Percentiles rank a stretch among this genome's conserved stretches.
These are phyloP conservation scores for Phanerochaete sordida DNA, from an alignment of 768 basidiomycete species.

Conservation along the genomic window DNA sequence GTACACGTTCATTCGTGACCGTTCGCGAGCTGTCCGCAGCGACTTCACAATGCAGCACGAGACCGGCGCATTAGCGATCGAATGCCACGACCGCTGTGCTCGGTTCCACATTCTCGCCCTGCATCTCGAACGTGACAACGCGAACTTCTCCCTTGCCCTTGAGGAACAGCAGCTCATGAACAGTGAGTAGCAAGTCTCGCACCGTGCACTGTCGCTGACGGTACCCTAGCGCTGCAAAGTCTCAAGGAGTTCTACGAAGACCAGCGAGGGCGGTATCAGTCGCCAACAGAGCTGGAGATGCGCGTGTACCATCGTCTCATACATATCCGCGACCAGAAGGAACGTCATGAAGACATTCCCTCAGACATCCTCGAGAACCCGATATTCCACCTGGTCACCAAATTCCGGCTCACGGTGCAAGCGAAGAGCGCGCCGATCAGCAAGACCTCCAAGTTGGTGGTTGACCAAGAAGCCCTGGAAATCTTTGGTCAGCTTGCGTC, in stretches of 20 bases:
- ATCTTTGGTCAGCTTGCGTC: slow-evolving; percentile 62
- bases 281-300: slow-evolving; percentile 91
- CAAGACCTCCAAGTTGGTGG: slow-evolving; percentile 59
- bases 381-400: slow-evolving; percentile 77
- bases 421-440: slow-evolving; percentile 69
- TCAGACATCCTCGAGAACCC: slow-evolving; percentile 63
- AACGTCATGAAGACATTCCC: slow-evolving; percentile 73
- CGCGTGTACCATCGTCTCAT: slow-evolving; percentile 91
- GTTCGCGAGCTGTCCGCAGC: slow-evolving; percentile 84
- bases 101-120: slow-evolving; percentile 89
- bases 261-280: slow-evolving; percentile 58
- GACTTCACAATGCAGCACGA: slow-evolving; percentile 94
- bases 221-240: slow-evolving; percentile 82
- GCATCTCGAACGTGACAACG: slow-evolving; percentile 56
- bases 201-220: too few relatives aligned
- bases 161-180: slow-evolving; percentile 93
- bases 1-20: slow-evolving; percentile 86
- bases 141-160: slow-evolving; percentile 58
- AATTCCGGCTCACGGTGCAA: slow-evolving; percentile 80
- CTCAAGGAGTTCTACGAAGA: slow-evolving; percentile 94
- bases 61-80: slow-evolving; percentile 72
- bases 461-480: slow-evolving; percentile 63
- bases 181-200: slow-evolving; percentile 55
- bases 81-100: slow-evolving; percentile 90
- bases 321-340: slow-evolving; percentile 82